Evolutionary conservation across 805 yeast genomes (phyloP).

Genomic region (Zygosaccharomyces siamensis): DNA sequence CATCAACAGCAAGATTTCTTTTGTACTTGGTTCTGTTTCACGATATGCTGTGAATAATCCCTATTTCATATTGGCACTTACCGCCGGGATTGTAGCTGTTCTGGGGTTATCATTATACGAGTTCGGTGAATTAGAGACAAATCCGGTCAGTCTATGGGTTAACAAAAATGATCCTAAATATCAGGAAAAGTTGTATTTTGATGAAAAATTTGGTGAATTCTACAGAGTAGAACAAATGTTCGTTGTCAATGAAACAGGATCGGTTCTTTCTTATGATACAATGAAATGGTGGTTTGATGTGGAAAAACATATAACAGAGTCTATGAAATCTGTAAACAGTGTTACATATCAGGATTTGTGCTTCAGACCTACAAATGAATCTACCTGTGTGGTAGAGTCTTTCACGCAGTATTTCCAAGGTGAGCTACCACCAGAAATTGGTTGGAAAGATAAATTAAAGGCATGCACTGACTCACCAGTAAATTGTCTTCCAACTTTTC

Average conservation of each 20-base stretch:
- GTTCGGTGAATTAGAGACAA: constrained; percentile 58
- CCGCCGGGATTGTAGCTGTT: constrained; percentile 34
- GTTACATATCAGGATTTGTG: constrained; percentile 61
- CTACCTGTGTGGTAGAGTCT: constrained; percentile 76
- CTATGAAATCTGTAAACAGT: constrained; percentile 31
- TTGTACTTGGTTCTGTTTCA: constrained; percentile 49
- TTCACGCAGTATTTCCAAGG: constrained; percentile 85
- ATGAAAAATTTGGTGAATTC: constrained; percentile 84
- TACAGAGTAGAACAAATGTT: constrained; percentile 83
- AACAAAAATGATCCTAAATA: constrained; percentile 68
- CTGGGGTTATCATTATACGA: constrained; percentile 39
- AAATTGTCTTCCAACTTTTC: constrained; percentile 82
- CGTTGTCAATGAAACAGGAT: constrained; percentile 62
- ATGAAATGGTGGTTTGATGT: constrained; percentile 86
- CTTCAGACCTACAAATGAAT: constrained; percentile 73
- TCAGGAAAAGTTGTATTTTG: constrained; percentile 63
- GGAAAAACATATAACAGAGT: constrained; percentile 49
- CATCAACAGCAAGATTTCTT: constrained; percentile 17
- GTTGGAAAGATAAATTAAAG: constrained; percentile 53
- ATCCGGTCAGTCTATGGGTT: constrained; percentile 89
- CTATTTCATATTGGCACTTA: constrained; percentile 41
- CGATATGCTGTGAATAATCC: constrained; percentile 60
- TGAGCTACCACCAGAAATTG: constrained; percentile 40
- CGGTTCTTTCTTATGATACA: constrained; percentile 63
- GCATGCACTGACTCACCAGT: constrained; percentile 78